Percentiles rank a stretch among this genome's conserved stretches.
phyloP scores from a whole-genome alignment of 495 filamentous ascomycete genomes.

The Venustampulla echinocandica region DNA sequence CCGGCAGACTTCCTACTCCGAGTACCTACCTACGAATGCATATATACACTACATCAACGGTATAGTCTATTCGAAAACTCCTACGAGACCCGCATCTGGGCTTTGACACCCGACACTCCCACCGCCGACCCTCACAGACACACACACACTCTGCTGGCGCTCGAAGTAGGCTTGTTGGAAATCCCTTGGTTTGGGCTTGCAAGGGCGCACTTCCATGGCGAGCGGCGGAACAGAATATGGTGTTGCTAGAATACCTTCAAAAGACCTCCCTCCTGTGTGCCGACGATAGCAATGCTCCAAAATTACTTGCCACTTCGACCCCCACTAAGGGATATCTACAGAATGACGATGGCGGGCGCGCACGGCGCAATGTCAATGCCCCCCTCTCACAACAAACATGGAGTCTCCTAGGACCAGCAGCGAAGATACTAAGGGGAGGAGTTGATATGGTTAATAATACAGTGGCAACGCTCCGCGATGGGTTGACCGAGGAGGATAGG shows the following conservation, averaged over 20 bases:
- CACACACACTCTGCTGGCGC: no score
- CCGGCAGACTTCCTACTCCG: no score
- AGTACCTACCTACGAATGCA: no score
- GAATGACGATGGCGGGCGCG: constrained; percentile 4
- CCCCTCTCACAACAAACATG: constrained; percentile 7
- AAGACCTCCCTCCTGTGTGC: constrained; percentile 7
- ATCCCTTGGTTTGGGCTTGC: no score
- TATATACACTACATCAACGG: no score
- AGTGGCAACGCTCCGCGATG: constrained; percentile 44
- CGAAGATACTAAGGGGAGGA: constrained; percentile 10
- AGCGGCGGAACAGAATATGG: constrained; percentile 9
- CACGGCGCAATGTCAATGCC: background rate
- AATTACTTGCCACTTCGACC: constrained; percentile 5
- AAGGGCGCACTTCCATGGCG: constrained; percentile 14
- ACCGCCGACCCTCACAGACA: no score
- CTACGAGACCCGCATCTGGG: no score
- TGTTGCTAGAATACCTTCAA: constrained; percentile 17
- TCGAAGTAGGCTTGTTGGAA: no score
- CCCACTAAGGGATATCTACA: constrained; percentile 10
- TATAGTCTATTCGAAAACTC: no score
- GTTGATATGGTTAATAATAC: constrained; percentile 33
- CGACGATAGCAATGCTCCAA: constrained; percentile 7
- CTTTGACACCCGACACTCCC: no score
- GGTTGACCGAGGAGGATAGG: constrained; percentile 46
- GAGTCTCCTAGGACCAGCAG: constrained; percentile 14